Percentiles rank a stretch among this genome's conserved stretches.
Evolutionary conservation across 2,329 filamentous ascomycete genomes (phyloP).

Genomic region (Graphiopsis chlorocephala): DNA sequence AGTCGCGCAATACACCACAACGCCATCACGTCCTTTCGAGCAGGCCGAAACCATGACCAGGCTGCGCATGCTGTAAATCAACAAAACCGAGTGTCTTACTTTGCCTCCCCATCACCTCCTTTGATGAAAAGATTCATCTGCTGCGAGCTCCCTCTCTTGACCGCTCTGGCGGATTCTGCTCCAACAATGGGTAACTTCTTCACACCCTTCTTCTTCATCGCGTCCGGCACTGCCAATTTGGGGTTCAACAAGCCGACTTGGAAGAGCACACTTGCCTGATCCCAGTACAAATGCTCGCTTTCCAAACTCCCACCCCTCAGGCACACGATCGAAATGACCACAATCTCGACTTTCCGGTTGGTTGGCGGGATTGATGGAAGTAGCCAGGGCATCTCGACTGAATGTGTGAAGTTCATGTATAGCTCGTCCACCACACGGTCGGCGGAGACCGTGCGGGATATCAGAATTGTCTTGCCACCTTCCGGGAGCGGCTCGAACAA

Average conservation of each 20-base stretch:
- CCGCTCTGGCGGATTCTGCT: constrained; percentile 46
- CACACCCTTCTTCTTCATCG: constrained; percentile 44
- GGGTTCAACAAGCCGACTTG: constrained; percentile 58
- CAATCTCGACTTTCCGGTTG: constrained; percentile 53
- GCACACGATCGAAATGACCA: constrained; percentile 56
- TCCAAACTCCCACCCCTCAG: constrained; percentile 54
- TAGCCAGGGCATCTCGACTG: constrained; percentile 57
- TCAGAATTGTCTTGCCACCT: constrained; percentile 50
- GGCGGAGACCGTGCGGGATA: constrained; percentile 57
- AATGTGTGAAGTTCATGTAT: constrained; percentile 56
- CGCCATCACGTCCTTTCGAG: neutral
- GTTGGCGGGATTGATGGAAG: constrained; percentile 58
- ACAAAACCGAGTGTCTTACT: neutral
- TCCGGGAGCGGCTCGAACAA: constrained; percentile 55
- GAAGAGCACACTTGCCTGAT: constrained; percentile 59
- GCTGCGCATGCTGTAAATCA: neutral
- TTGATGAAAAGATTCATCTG: constrained; percentile 44
- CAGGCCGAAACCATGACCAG: neutral
- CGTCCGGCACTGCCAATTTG: constrained; percentile 48
- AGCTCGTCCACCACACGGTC: constrained; percentile 63
- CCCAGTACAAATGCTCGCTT: constrained; percentile 61
- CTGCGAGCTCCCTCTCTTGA: constrained; percentile 44
- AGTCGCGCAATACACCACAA: neutral
- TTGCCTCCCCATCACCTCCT: neutral
- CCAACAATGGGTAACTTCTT: constrained; percentile 48